phyloP scores from a whole-genome alignment of 75 land plant species.

The Cunninghamia lanceolata region DNA sequence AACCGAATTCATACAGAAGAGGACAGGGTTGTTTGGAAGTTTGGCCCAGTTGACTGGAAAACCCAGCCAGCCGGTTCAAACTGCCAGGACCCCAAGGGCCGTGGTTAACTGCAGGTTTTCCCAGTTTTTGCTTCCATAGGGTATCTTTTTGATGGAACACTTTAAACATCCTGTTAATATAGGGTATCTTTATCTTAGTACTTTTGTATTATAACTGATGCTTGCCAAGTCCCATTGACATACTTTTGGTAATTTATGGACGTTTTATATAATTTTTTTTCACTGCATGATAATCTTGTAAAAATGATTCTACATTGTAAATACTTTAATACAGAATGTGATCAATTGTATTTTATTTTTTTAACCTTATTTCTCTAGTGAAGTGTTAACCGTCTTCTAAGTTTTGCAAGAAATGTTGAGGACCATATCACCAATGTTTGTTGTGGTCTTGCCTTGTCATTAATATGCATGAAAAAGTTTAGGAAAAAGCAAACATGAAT shows the following conservation, averaged over 20 bases:
- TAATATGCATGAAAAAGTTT: not conserved
- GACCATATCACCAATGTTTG: not conserved
- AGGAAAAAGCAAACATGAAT: not conserved
- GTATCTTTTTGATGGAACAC: too few species aligned
- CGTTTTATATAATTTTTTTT: too few species aligned
- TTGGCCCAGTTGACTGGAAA: too few species aligned
- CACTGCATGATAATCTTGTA: not conserved
- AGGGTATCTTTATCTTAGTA: not conserved
- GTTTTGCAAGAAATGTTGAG: not conserved
- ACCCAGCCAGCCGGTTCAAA: too few species aligned
- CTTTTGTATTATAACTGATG: too few species aligned
- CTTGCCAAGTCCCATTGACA: not conserved
- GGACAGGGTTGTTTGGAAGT: too few species aligned
- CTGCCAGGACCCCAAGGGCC: too few species aligned
- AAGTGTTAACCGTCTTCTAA: not conserved
- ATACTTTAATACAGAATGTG: not conserved
- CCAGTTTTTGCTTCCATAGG: too few species aligned
- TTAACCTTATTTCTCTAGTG: not conserved
- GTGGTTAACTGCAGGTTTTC: too few species aligned
- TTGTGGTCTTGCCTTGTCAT: not conserved
- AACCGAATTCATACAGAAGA: too few species aligned
- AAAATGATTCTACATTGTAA: not conserved
- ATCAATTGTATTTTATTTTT: not conserved
- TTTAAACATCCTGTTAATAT: too few species aligned
- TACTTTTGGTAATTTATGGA: not conserved